A percentile compares a stretch with the other conserved stretches of the same genome.
These are phyloP conservation scores for Coniochaeta pulveracea DNA, from an alignment of 2,329 filamentous ascomycete species.

Conservation along the genomic window DNA sequence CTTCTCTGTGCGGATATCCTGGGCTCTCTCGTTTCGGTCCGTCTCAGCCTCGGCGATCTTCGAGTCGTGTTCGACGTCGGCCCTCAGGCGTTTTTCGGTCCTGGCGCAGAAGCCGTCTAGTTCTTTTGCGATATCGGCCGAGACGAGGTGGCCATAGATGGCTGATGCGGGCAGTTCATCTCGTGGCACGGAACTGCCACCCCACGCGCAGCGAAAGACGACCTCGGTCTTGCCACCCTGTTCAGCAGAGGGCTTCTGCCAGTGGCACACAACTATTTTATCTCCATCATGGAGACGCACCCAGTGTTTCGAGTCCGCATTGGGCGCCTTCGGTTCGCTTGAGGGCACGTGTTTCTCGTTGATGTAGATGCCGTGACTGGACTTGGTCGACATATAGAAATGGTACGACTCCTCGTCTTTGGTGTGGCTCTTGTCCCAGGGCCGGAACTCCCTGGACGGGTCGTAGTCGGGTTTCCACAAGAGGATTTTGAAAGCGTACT, in stretches of 20 bases:
- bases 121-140: conserved; percentile 25
- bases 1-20: conserved; percentile 32
- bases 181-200: conserved; percentile 36
- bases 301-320: conserved; percentile 46
- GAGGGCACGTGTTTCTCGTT: conserved; percentile 59
- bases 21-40: conserved; percentile 30
- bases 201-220: conserved; percentile 43
- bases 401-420: conserved; percentile 41
- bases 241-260: not conserved
- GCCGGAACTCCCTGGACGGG: conserved; percentile 37
- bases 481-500: conserved; percentile 68
- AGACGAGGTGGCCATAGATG: conserved; percentile 21
- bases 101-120: conserved; percentile 37
- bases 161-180: conserved; percentile 9
- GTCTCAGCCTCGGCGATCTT: conserved; percentile 29
- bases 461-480: conserved; percentile 63
- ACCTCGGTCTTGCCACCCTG: conserved; percentile 22
- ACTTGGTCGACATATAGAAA: conserved; percentile 71
- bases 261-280: conserved; percentile 56
- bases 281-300: conserved; percentile 69
- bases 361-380: conserved; percentile 62
- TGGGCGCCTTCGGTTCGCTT: conserved; percentile 39
- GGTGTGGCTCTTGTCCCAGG: conserved; percentile 40
- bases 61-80: conserved; percentile 25
- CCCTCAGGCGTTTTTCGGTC: conserved; percentile 32